Evolutionary conservation across 192 early-diverging fungal species (phyloP).

Genomic region (Bifiguratus adelaidae): DNA sequence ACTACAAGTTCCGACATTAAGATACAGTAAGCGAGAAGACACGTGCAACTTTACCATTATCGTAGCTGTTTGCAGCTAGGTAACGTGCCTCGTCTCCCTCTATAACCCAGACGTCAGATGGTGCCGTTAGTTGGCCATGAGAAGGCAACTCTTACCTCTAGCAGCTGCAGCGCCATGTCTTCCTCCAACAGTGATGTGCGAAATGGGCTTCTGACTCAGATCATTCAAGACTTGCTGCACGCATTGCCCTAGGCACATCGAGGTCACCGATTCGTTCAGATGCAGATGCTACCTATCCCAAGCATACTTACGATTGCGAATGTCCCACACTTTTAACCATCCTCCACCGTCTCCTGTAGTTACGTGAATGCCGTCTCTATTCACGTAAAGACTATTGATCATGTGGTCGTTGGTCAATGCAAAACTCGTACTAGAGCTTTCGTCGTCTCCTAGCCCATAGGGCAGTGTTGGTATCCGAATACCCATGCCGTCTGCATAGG

Average conservation of each 20-base stretch:
- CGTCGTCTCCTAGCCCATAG: too few relatives aligned
- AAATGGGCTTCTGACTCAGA: constrained; percentile 61
- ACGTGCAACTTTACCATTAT: constrained; percentile 70
- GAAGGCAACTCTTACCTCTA: too few relatives aligned
- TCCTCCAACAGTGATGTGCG: constrained; percentile 54
- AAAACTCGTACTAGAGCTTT: constrained; percentile 13
- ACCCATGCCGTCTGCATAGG: too few relatives aligned
- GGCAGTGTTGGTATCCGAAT: too few relatives aligned
- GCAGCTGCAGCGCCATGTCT: constrained; percentile 4
- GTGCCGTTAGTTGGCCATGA: too few relatives aligned
- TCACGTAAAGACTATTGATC: constrained; percentile 76
- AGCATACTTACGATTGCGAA: constrained; percentile 47
- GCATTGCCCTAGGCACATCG: constrained; percentile 26
- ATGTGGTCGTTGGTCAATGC: constrained; percentile 59
- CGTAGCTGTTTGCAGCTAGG: constrained; percentile 87
- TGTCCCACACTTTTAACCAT: constrained; percentile 89
- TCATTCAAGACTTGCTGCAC: constrained; percentile 53
- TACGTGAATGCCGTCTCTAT: constrained; percentile 57
- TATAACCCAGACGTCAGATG: constrained; percentile 1
- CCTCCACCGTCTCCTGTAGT: constrained; percentile 79
- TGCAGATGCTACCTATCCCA: neutral
- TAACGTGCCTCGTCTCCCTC: constrained; percentile 60
- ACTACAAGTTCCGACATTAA: constrained; percentile 31
- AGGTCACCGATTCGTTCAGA: neutral
- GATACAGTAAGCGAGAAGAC: neutral